Evolutionary conservation across 1,284 basidiomycete species (phyloP), one percentile per base, ranked within the genome.

Genomic region (Leccinum griseonigrum): DNA sequence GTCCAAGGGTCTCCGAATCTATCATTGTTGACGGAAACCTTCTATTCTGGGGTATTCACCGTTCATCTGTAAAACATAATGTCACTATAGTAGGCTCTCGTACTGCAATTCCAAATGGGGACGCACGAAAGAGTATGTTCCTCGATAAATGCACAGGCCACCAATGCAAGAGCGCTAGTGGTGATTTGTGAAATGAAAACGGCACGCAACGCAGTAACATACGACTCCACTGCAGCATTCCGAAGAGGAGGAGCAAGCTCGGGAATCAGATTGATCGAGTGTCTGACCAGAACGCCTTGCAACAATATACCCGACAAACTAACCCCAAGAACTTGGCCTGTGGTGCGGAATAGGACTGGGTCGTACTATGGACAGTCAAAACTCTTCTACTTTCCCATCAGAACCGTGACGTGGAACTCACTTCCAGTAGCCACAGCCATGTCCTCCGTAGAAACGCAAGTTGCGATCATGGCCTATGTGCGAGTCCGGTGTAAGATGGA

Each of bases 311-410:
- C 91, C 64, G 90, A 89, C 53, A 95, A 78, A 68, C 91, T 90
- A 58, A 96, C 94, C 54, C 94, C 94, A 52, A 95, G 82, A 22
- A 95, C 94, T 78, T 95, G 94, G 14, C 94, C 94, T 10, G 91
- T 92, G 5, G 93, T 95, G 68, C 94, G 82, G 79, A 94, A 95
- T 57, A 95, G 93, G 68, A 95, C 93, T 95, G 69, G 40, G 62
- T 43, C 9, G 40, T 18, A 22, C 22, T 22, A 43, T 18, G 9
- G 43, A 18, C 40, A 59, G 55, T 46, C 43, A 18, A 18, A 11
- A 46, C 10, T 5, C 5, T 38, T 38, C 36, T 46, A 43, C 16
- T 4, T n/a, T 43, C 16, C n/a, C 43, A 46, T 46, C 5, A 46
- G 10, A 18, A 46, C 22, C 22, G 22, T 22, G 22, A 22, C 5